Conservation (phyloP, 495 filamentous ascomycete genomes). For the Podospora fimiseda region DNA sequence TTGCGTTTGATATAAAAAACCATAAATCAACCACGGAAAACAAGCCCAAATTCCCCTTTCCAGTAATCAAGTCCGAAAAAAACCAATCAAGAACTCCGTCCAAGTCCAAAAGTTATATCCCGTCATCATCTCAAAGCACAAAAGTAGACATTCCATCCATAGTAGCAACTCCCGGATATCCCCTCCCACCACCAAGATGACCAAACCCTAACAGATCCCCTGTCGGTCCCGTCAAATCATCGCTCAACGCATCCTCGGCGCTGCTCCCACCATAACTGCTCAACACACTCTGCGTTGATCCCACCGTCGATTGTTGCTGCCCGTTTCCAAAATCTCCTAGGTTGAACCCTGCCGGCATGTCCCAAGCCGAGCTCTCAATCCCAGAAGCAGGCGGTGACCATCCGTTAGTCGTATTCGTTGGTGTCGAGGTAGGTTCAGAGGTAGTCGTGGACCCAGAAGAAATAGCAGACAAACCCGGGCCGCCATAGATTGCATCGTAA, state of each 20-base stretch:
- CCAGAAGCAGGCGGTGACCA: constrained; percentile 48
- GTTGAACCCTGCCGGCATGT: constrained; percentile 39
- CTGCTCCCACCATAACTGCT: constrained; percentile 64
- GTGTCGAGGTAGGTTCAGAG: constrained; percentile 26
- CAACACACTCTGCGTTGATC: constrained; percentile 55
- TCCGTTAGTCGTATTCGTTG: constrained; percentile 22
- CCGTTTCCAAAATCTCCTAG: constrained; percentile 37
- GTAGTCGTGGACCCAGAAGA: constrained; percentile 20
- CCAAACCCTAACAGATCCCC: constrained; percentile 19
- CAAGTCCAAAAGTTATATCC: background rate
- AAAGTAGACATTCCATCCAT: background rate
- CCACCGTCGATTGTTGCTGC: constrained; percentile 24
- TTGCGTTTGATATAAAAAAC: too few species aligned
- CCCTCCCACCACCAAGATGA: constrained; percentile 13
- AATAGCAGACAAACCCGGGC: constrained; percentile 44
- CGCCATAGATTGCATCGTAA: constrained; percentile 79
- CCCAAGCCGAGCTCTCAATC: constrained; percentile 32
- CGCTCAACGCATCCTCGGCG: constrained; percentile 62
- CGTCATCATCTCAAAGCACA: too few species aligned
- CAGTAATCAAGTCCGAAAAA: constrained; percentile 8
- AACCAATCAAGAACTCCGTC: background rate
- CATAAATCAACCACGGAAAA: background rate
- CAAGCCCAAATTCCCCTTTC: constrained; percentile 38
- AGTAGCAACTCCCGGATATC: background rate
- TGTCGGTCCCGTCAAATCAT: constrained; percentile 38